Base-by-base conservation (phyloP, 495 filamentous ascomycete species). In the Wilcoxina mikolae region DNA sequence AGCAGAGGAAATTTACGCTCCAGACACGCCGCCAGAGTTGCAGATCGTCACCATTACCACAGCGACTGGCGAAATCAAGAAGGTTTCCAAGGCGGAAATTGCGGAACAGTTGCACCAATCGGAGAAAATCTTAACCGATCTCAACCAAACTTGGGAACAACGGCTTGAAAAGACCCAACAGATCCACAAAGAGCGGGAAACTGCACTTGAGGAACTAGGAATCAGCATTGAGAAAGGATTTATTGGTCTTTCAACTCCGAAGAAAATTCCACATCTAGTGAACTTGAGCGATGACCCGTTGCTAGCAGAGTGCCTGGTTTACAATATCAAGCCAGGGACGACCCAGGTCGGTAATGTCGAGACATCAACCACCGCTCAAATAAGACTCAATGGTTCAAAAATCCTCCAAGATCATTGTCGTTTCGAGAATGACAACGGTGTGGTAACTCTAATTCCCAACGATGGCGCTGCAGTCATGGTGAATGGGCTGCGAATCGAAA, bases 201-300 rank as follows among this genome's bases (percentile, higher is more conserved):
- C 85, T 29, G 93, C 91, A 9, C 71, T 99, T 28, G 91, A 99
- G 70, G 91, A 99, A 66, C 75, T 99, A 24, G 91, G 91, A 53
- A 95, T 99, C 68, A 94, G 87, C 66, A 99, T 99, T 58, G 91
- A 96, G 66, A 99, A 96, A 67, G 91, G 93, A 12, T 95, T 94
- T 65, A 81, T 99, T 53, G 91, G 91, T 26, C 71, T 99, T 42
- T 89, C 87, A 39, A 96, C 90, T 10, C 91, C 91, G 0, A 99
- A 95, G 71, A 94, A 91, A 70, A 96, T 95, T 84, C 91, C 91
- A 3, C 91, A 99, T 78, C 73, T 99, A 67, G 91, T 99, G 70
- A 99, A 99, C 64, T 71, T 99, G 18, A 66, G 64, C 45, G 91
- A 99, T 66, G 91, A 99, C 64, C 91, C 91, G 3, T 72, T 99